Conservation (phyloP, 306 rosid species). For the Carpinus viminea region DNA sequence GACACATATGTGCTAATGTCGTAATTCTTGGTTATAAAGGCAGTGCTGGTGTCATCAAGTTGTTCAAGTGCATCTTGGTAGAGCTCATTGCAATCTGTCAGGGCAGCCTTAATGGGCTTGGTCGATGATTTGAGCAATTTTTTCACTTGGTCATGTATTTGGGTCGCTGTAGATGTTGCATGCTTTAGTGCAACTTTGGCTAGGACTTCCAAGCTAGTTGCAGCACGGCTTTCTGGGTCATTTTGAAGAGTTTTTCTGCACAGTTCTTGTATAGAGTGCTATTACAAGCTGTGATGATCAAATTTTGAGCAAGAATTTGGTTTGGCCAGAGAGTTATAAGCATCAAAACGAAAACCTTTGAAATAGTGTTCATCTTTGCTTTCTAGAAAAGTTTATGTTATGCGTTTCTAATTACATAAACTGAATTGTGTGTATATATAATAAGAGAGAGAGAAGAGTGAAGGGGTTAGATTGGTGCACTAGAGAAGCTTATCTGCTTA, state of each 20-base stretch:
- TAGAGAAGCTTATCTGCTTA: not conserved
- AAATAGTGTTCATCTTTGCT: not conserved
- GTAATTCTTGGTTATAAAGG: not conserved
- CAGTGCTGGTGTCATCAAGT: not conserved
- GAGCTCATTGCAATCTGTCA: conserved; percentile 11
- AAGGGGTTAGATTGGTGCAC: not conserved
- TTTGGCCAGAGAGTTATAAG: not conserved
- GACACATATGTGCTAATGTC: not conserved
- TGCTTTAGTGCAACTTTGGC: conserved; percentile 1
- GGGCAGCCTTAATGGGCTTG: not conserved
- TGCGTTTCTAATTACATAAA: no score
- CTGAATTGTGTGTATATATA: not conserved
- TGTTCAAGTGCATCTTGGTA: conserved; percentile 10
- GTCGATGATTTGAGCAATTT: not conserved
- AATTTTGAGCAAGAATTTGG: not conserved
- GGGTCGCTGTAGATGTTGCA: not conserved
- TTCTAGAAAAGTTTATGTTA: no score
- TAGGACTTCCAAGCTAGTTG: not conserved
- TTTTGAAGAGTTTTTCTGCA: conserved; percentile 6
- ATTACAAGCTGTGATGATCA: conserved; percentile 14
- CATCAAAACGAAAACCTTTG: not conserved
- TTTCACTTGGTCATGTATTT: not conserved
- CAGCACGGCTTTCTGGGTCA: not conserved
- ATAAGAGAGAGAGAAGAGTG: not conserved
- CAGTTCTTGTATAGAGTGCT: not conserved